A percentile compares a stretch with the other conserved stretches of the same genome.
Evolutionary conservation across 2,329 filamentous ascomycete species (phyloP).

Genomic region (Aspergillus hiratsukae): DNA sequence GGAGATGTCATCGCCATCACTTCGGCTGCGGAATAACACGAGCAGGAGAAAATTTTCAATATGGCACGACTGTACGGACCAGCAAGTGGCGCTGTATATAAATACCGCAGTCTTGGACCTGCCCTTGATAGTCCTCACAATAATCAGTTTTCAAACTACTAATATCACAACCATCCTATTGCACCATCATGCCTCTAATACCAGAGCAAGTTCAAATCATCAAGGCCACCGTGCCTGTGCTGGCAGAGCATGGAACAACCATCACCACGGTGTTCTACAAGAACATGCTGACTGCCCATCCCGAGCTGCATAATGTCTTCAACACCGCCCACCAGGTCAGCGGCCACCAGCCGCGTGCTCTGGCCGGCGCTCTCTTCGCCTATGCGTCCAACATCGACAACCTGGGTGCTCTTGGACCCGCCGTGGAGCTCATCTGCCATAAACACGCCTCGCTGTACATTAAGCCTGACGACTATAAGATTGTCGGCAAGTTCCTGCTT

Average conservation of each 20-base stretch:
- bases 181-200: conserved; percentile 41
- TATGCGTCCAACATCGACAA: conserved; percentile 68
- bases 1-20: not conserved
- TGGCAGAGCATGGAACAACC: conserved; percentile 59
- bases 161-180: not conserved
- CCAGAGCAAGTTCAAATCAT: conserved; percentile 58
- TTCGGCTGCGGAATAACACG: not conserved
- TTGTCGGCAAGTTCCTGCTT: conserved; percentile 64
- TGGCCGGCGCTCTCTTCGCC: conserved; percentile 63
- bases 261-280: conserved; percentile 66
- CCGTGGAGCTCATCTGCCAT: conserved; percentile 64
- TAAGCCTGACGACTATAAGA: conserved; percentile 61
- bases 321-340: conserved; percentile 64
- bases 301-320: conserved; percentile 63
- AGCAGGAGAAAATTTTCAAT: not conserved
- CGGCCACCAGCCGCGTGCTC: conserved; percentile 62
- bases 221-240: conserved; percentile 61
- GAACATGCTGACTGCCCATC: conserved; percentile 58
- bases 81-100: not conserved
- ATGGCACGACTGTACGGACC: not conserved
- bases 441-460: conserved; percentile 68
- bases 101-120: not conserved
- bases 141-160: not conserved
- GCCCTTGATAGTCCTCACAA: not conserved
- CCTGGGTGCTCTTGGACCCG: conserved; percentile 52